These are phyloP conservation scores for Amphibolis antarctica DNA, from an alignment of 106 monocot species.

Conservation along the genomic window DNA sequence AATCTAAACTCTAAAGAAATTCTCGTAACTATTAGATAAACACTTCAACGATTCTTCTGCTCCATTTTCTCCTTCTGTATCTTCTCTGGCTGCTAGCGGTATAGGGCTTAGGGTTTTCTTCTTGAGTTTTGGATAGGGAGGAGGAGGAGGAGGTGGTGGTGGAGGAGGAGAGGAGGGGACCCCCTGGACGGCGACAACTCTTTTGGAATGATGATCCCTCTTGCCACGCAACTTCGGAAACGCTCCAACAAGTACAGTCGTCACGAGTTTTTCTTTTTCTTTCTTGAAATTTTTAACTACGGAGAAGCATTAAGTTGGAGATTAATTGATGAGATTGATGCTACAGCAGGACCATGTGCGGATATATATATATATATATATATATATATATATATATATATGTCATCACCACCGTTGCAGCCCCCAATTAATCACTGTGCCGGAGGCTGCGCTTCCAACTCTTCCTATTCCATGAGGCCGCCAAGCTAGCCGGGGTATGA, in stretches of 20 bases:
- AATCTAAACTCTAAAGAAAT: too few species aligned
- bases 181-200: not conserved
- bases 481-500: not conserved
- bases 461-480: not conserved
- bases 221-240: not conserved
- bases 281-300: not conserved
- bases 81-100: not conserved
- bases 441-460: not conserved
- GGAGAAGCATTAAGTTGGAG: not conserved
- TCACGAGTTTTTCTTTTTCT: not conserved
- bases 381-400: too few species aligned
- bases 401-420: too few species aligned
- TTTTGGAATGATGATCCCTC: not conserved
- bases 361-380: too few species aligned
- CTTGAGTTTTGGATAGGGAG: too few species aligned
- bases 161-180: not conserved
- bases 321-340: too few species aligned
- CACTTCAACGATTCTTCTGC: too few species aligned
- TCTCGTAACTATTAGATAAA: too few species aligned
- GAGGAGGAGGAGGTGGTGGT: too few species aligned
- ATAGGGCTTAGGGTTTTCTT: not conserved
- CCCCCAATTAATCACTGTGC: not conserved
- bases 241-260: not conserved
- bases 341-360: too few species aligned
- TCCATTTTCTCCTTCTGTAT: not conserved